phyloP scores from a whole-genome alignment of 805 yeast species.

The Grigorovia transvaalensis region DNA sequence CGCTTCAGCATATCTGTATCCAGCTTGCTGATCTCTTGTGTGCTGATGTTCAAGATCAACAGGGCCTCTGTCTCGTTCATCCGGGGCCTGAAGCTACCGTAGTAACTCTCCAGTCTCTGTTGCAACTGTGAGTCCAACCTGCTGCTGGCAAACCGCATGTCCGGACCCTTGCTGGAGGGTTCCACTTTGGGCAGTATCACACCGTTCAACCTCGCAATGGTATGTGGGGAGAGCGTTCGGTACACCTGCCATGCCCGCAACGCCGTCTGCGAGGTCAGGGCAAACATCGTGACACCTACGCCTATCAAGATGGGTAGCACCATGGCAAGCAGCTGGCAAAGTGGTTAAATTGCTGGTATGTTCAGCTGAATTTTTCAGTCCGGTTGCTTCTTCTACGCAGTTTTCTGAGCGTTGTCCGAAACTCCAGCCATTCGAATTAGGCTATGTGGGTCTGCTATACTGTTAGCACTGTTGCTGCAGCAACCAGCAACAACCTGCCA shows the following conservation, averaged over 20 bases:
- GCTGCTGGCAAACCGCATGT: slow-evolving; percentile 11
- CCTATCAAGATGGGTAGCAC: slow-evolving; percentile 27
- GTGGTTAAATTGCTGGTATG: too few species aligned
- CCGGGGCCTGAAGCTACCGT: slow-evolving; percentile 52
- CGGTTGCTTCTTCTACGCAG: neutral
- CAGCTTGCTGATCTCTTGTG: slow-evolving; percentile 43
- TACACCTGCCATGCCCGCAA: slow-evolving; percentile 25
- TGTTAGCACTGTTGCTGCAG: neutral
- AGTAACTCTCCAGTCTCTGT: slow-evolving; percentile 24
- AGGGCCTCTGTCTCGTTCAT: slow-evolving; percentile 69
- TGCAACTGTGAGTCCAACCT: slow-evolving; percentile 8
- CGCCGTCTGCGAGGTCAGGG: slow-evolving; percentile 21
- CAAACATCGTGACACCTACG: slow-evolving; percentile 20
- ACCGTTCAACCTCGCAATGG: slow-evolving; percentile 23
- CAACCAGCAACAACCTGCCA: neutral
- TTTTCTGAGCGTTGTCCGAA: neutral
- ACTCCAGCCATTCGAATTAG: neutral
- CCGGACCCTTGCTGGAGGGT: slow-evolving; percentile 5
- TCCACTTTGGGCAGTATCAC: slow-evolving; percentile 8
- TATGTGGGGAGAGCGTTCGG: slow-evolving; percentile 17
- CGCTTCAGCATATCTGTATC: slow-evolving; percentile 50
- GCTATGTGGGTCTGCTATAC: too few species aligned
- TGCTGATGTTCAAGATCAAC: slow-evolving; percentile 48
- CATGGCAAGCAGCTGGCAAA: slow-evolving; percentile 9
- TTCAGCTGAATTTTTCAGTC: too few species aligned